Conservation (phyloP, 208 protist genomes). For the Wallacemonas sp. region DNA sequence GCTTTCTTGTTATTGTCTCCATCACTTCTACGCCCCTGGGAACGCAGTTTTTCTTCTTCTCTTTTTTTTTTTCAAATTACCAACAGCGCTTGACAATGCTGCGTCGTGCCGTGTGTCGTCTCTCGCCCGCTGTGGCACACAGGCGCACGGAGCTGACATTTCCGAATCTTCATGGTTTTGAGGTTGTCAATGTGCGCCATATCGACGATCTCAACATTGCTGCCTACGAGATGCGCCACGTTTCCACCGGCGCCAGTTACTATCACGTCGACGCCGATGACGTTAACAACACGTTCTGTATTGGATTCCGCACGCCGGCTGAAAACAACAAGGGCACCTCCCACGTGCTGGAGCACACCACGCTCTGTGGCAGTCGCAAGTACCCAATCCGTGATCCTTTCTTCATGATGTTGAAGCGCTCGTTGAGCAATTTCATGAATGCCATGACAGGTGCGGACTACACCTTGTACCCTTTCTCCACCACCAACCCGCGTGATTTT, state of each 20-base stretch:
- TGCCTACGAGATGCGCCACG: conserved; percentile 78
- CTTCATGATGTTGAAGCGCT: conserved; percentile 91
- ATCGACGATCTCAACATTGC: conserved; percentile 81
- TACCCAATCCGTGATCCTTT: conserved; percentile 94
- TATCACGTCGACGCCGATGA: conserved; percentile 95
- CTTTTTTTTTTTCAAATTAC: conserved; percentile 21
- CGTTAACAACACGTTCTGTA: conserved; percentile 96
- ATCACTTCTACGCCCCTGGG: background rate
- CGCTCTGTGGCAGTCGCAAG: conserved; percentile 95
- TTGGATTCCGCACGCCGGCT: conserved; percentile 95
- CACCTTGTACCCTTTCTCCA: conserved; percentile 94
- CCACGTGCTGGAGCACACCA: conserved; percentile 97
- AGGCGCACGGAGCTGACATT: conserved; percentile 29
- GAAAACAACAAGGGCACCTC: conserved; percentile 93
- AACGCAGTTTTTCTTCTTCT: conserved; percentile 15
- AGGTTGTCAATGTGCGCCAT: conserved; percentile 39
- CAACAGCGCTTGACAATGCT: conserved; percentile 34
- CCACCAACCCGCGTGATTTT: conserved; percentile 92
- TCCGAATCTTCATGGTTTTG: conserved; percentile 69
- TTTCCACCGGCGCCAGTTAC: conserved; percentile 70
- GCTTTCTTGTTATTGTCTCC: conserved; percentile 12
- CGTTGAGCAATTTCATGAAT: conserved; percentile 93
- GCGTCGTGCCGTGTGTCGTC: conserved; percentile 34
- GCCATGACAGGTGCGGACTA: conserved; percentile 93
- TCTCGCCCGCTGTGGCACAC: conserved; percentile 19